Evolutionary conservation across 352 stramenopile species (phyloP).

Genomic region (Peronosclerospora sorghi): DNA sequence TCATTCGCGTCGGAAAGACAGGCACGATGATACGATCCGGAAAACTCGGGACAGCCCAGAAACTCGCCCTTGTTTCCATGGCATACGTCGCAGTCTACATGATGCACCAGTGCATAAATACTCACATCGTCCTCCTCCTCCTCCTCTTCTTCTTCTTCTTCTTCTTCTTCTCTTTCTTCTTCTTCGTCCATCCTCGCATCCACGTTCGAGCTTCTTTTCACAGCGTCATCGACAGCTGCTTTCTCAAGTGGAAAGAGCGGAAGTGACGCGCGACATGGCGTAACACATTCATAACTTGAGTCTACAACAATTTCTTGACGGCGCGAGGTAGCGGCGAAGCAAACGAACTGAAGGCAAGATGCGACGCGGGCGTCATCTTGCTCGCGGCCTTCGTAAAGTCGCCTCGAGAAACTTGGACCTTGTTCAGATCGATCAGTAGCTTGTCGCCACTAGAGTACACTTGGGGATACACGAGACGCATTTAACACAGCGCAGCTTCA

Average conservation of each 20-base stretch:
- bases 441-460: slow-evolving; percentile 78
- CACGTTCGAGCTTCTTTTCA: slow-evolving; percentile 5
- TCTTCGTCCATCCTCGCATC: neutral
- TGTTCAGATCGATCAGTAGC: slow-evolving; percentile 57
- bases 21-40: slow-evolving; percentile 41
- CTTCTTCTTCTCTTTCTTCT: too few species aligned
- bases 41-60: slow-evolving; percentile 48
- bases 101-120: slow-evolving; percentile 54
- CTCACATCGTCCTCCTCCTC: slow-evolving; percentile 51
- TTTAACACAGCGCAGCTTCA: slow-evolving; percentile 81
- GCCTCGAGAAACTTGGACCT: slow-evolving; percentile 45
- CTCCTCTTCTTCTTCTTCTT: too few species aligned
- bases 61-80: slow-evolving; percentile 49
- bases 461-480: slow-evolving; percentile 79
- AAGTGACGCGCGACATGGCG: slow-evolving; percentile 33
- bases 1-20: slow-evolving; percentile 24
- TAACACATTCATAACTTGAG: slow-evolving; percentile 29
- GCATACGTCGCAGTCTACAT: slow-evolving; percentile 59
- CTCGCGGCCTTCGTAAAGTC: slow-evolving; percentile 63
- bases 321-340: slow-evolving; percentile 57
- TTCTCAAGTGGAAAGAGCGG: slow-evolving; percentile 51
- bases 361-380: slow-evolving; percentile 78
- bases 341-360: slow-evolving; percentile 57
- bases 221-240: slow-evolving; percentile 27
- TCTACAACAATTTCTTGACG: slow-evolving; percentile 34